A percentile compares a stretch with the other conserved stretches of the same genome.
Conservation (phyloP, 108 stramenopile species). For the Stephanodiscus minutulus region DNA sequence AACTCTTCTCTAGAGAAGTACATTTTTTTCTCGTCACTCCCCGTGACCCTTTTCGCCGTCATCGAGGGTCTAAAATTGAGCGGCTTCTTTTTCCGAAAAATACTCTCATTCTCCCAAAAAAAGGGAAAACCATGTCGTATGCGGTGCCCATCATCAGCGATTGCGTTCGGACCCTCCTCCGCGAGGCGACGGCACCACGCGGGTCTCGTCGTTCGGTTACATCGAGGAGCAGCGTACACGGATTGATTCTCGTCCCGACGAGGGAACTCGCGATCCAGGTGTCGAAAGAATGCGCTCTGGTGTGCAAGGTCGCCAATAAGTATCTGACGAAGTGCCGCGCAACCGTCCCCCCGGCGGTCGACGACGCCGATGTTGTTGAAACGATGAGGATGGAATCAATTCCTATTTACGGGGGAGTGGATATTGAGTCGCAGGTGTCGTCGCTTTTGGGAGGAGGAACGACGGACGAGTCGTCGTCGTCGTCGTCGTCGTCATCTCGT, state of each 20-base stretch:
- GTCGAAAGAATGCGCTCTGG: constrained; percentile 38
- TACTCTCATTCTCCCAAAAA: background rate
- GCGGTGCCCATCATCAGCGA: constrained; percentile 48
- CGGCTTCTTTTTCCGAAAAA: background rate
- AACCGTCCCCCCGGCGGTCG: background rate
- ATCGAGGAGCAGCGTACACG: constrained; percentile 12
- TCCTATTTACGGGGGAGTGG: constrained; percentile 65
- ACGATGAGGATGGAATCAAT: constrained; percentile 26
- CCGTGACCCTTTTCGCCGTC: background rate
- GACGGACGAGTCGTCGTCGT: background rate
- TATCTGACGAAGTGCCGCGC: constrained; percentile 12
- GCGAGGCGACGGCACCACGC: background rate
- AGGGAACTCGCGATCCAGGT: constrained; percentile 74
- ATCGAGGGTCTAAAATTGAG: too few species aligned
- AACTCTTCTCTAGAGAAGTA: too few species aligned
- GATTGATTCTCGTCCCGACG: constrained; percentile 73
- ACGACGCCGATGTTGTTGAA: background rate
- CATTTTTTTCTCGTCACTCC: too few species aligned
- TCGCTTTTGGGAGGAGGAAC: background rate
- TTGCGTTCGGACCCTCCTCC: constrained; percentile 17
- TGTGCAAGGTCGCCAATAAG: constrained; percentile 46
- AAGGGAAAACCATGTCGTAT: constrained; percentile 63
- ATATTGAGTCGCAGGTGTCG: constrained; percentile 47
- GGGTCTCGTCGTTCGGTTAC: constrained; percentile 2
- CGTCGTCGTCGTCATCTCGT: too few species aligned